Evolutionary conservation across 495 filamentous ascomycete species (phyloP), one percentile per base, ranked within the genome.

Genomic region (Aspergillus conjunctus): DNA sequence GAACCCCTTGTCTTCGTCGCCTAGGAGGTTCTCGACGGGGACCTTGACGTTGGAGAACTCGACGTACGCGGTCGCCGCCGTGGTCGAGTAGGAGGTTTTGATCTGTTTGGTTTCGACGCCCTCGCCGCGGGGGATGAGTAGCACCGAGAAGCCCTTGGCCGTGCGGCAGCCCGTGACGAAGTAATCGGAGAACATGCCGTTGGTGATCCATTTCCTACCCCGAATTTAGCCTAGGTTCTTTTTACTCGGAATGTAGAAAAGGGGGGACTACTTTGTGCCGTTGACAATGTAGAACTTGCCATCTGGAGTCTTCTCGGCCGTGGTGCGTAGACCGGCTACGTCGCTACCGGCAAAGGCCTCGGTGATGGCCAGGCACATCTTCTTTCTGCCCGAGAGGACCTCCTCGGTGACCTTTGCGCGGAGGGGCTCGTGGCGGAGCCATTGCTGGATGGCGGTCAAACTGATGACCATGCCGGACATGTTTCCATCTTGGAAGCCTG

Each of bases 321-420:
- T 93, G 4, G 90, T 93, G 56, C 90, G 82, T 14, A 96, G 80
- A 17, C 90, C 88, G 8, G 91, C 91, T 10, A 96, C 91, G 75
- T 96, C 91, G 56, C 87, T 91, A 6, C 91, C 91, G 26, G 91
- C 91, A 72, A 96, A 96, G 10, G 91, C 91, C 72, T 96, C 91
- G 7, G 91, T 93, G 69, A 96, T 91, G 51, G 91, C 91, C 4
- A 96, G 79, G 71, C 85, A 92, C 75, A 93, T 91, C 79, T 91
- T 91, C 82, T 93, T 96, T 81, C 88, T 83, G 31, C 90, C 91
- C 20, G 81, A 84, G 63, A 96, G 81, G 37, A 91, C 86, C 66
- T 96, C 91, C 37, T 84, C 78, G 18, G 81, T 83, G 45, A 94
- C 77, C 31, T 79, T 78, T 66, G 88, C 79, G 69, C 87, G 87